phyloP scores from a whole-genome alignment of 495 filamentous ascomycete genomes.

The Lasiosphaeris hirsuta region DNA sequence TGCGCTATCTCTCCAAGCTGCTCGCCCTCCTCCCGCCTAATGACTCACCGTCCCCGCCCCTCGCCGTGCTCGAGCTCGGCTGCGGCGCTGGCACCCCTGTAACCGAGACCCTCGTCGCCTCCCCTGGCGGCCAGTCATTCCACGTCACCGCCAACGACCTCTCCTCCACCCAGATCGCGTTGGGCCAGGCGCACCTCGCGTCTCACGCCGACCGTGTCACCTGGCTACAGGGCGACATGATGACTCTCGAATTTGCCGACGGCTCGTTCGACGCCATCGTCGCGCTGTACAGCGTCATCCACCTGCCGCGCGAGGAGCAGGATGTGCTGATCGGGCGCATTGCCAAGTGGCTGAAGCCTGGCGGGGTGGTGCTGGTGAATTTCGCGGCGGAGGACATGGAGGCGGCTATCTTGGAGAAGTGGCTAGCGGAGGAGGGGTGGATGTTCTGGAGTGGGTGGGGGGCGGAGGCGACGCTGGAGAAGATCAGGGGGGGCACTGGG shows the following conservation, averaged over 20 bases:
- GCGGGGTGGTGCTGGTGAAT: conserved; percentile 33
- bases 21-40: conserved; percentile 16
- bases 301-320: conserved; percentile 38
- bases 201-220: conserved; percentile 9
- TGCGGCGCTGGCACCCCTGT: conserved; percentile 35
- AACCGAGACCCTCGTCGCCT: conserved; percentile 22
- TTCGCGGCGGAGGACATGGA: conserved; percentile 24
- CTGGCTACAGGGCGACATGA: conserved; percentile 34
- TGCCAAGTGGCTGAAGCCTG: conserved; percentile 29
- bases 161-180: conserved; percentile 28
- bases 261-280: conserved; percentile 26
- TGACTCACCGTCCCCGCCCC: conserved; percentile 3
- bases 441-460: conserved; percentile 39
- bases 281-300: conserved; percentile 34
- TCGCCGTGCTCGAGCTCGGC: conserved; percentile 34
- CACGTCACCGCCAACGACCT: conserved; percentile 32
- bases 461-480: conserved; percentile 22
- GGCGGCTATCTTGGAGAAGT: conserved; percentile 19
- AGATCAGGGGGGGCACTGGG: conserved; percentile 19
- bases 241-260: conserved; percentile 19
- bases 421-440: conserved; percentile 35
- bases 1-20: conserved; percentile 23
- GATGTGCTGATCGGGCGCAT: conserved; percentile 27
- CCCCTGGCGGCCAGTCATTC: conserved; percentile 8
- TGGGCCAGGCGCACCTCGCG: conserved; percentile 18